Base-by-base conservation (phyloP, 768 basidiomycete species). In the Pleurotus ostreatus region DNA sequence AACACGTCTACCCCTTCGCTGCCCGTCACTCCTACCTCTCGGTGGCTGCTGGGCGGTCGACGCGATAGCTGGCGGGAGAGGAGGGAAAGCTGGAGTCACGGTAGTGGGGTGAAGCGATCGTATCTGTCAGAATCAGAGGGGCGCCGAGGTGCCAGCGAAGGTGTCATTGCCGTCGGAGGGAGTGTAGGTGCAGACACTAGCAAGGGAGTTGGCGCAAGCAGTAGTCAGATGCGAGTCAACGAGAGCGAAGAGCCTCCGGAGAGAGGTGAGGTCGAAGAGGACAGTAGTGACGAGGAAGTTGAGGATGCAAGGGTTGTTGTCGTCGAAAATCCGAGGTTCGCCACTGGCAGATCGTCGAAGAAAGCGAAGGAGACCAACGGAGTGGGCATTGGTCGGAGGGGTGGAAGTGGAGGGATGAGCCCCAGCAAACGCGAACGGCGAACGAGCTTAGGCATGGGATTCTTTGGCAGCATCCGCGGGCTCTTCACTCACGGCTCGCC, bases 311-410 rank as follows among this genome's bases (percentile, higher is more conserved):
- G 71, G n/a, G 59, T 79, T 9, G 66, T 70, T 41, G 71, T 84
- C 4, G 75, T 80, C n/a, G 84, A 85, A 61, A 86, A 86, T 60
- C 77, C 80, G 12, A 74, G 78, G 22, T 84, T 81, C 56, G 65
- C 71, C 23, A 51, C 61, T 4, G 30, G 30, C 2, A 34, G 11
- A 34, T 34, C 30, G 30, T 34, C 30, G 30, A 34, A 34, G 30
- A 34, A 34, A 11, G 9, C 1, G 11, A 34, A 34, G 9, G 30
- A 34, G 9, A 34, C 9, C 1, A 34, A 34, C 11, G 30, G 30
- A 8, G 8, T 34, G 30, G 30, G 30, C 30, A 34, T 34, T 11
- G 30, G 30, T 2, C 8, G 30, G 30, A 39, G 53, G 13, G 18
- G 3, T 1, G 26, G 25, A 16, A n/a, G 23, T 11, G 22, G 7